phyloP scores from a whole-genome alignment of 306 rosid species.

The Luffa acutangula region DNA sequence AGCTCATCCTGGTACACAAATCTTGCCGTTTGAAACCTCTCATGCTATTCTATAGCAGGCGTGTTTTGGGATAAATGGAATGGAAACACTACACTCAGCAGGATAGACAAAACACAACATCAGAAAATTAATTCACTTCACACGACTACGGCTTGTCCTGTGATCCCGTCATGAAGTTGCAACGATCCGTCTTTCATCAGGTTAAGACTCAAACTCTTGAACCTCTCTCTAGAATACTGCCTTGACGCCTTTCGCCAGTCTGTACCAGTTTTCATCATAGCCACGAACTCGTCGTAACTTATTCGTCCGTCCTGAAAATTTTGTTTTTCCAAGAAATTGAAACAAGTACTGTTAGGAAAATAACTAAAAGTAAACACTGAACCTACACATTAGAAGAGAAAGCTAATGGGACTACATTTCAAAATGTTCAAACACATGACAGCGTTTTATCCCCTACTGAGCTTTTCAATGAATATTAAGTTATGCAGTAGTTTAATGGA shows the following conservation, averaged over 20 bases:
- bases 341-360: not conserved
- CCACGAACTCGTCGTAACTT: constrained; percentile 88
- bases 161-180: constrained; percentile 81
- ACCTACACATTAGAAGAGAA: not conserved
- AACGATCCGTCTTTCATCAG: constrained; percentile 97
- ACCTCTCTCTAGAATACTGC: constrained; percentile 96
- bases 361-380: not conserved
- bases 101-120: constrained; percentile 22
- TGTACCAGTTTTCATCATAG: constrained; percentile 98
- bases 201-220: constrained; percentile 93
- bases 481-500: not conserved
- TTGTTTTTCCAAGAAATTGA: not conserved
- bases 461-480: not conserved
- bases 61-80: constrained; percentile 4
- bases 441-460: not conserved
- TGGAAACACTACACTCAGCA: constrained; percentile 15
- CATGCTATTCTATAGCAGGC: constrained; percentile 15
- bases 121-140: constrained; percentile 23
- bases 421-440: not conserved
- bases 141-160: constrained; percentile 75
- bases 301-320: constrained; percentile 66
- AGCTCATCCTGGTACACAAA: constrained; percentile 5
- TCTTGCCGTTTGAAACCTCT: constrained; percentile 15
- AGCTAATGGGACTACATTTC: not conserved
- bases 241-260: constrained; percentile 99